These are phyloP conservation scores for Gryganskiella cystojenkinii DNA, from an alignment of 192 early-diverging fungal genomes.

Conservation along the genomic window DNA sequence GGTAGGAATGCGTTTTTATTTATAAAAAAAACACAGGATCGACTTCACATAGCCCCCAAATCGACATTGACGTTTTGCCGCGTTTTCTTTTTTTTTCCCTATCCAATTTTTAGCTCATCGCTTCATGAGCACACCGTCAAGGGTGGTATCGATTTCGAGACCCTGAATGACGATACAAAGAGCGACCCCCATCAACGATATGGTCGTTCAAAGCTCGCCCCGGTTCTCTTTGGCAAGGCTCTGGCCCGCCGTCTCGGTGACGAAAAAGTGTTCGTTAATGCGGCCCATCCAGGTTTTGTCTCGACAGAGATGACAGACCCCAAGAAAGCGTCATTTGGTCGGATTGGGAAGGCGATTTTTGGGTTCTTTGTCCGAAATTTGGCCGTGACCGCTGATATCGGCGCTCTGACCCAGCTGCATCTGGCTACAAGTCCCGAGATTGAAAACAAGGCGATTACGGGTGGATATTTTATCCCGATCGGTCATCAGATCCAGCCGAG, in stretches of 20 bases:
- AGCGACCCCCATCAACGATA: constrained; percentile 36
- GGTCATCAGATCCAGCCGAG: no score
- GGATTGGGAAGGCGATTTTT: constrained; percentile 59
- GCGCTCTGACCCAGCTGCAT: no score
- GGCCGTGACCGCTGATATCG: no score
- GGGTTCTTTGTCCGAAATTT: background rate
- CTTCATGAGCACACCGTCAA: no score
- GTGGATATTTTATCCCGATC: no score
- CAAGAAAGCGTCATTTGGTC: constrained; percentile 52
- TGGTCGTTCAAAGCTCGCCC: constrained; percentile 58
- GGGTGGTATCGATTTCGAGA: constrained; percentile 45
- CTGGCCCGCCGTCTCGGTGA: constrained; percentile 42
- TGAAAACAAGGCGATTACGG: no score
- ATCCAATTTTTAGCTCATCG: no score
- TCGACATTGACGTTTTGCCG: no score
- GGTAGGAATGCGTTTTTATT: background rate
- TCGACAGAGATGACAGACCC: constrained; percentile 17
- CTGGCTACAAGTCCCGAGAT: no score
- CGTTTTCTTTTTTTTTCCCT: no score
- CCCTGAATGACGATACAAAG: constrained; percentile 26
- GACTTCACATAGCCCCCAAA: no score
- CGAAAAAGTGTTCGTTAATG: constrained; percentile 31
- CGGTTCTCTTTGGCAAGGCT: constrained; percentile 53
- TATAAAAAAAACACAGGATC: no score
- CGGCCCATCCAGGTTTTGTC: constrained; percentile 53